phyloP scores from a whole-genome alignment of 2,329 filamentous ascomycete genomes.

The Phialophora tarda region DNA sequence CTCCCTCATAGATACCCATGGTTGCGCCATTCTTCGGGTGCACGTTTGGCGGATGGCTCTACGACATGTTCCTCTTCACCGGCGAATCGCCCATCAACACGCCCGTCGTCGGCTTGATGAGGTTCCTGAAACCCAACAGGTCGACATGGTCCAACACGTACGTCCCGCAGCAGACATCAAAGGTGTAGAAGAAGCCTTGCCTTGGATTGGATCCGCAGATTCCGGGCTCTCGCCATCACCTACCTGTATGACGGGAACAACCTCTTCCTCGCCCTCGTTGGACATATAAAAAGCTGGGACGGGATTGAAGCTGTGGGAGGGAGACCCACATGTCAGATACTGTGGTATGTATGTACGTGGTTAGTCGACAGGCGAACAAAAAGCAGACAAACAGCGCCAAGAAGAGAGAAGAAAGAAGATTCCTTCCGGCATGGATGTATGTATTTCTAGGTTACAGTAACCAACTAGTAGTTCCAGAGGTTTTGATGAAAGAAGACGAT shows the following conservation, averaged over 20 bases:
- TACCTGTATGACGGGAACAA: no score
- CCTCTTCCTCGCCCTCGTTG: no score
- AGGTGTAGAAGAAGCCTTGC: conserved; percentile 4
- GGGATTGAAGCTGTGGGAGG: not conserved
- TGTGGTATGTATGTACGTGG: not conserved
- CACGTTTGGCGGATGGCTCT: conserved; percentile 67
- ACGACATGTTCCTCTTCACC: conserved; percentile 71
- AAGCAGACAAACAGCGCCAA: no score
- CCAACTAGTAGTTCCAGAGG: no score
- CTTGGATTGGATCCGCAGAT: not conserved
- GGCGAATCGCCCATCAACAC: conserved; percentile 71
- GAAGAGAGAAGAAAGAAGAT: no score
- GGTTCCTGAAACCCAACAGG: conserved; percentile 47
- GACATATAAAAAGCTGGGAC: not conserved
- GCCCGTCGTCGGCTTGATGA: conserved; percentile 65
- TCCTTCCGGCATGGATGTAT: no score
- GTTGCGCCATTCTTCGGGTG: conserved; percentile 71
- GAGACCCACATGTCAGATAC: no score
- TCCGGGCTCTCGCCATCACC: not conserved
- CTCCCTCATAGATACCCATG: conserved; percentile 65
- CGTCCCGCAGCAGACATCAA: conserved; percentile 4
- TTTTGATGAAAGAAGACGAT: no score
- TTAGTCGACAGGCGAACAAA: not conserved
- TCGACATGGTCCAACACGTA: conserved; percentile 38
- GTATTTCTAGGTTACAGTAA: no score